Evolutionary conservation across 1,139 yeast genomes (phyloP).

Genomic region (Candida labiduridarum): DNA sequence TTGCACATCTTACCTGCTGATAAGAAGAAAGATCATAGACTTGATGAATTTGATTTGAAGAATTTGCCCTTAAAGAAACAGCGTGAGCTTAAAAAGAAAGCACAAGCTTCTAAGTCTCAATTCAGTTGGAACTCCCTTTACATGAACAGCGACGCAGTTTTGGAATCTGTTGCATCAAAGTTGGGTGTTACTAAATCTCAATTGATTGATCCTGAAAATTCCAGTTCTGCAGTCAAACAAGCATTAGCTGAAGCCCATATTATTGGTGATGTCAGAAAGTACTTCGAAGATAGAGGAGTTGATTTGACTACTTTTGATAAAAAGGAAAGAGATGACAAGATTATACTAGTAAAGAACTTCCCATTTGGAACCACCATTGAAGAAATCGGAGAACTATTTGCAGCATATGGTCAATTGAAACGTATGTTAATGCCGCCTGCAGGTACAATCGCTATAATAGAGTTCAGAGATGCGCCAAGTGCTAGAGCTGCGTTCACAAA

Average conservation of each 20-base stretch:
- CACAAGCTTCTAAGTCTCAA: constrained; percentile 80
- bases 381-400: constrained; percentile 80
- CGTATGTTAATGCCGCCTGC: constrained; percentile 94
- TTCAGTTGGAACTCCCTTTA: constrained; percentile 95
- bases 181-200: constrained; percentile 84
- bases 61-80: constrained; percentile 92
- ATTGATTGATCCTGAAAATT: constrained; percentile 81
- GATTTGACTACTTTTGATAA: constrained; percentile 74
- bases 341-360: constrained; percentile 84
- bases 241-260: constrained; percentile 98
- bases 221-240: constrained; percentile 93
- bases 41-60: constrained; percentile 88
- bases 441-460: constrained; percentile 95
- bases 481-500: constrained; percentile 91
- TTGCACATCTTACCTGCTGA: constrained; percentile 88
- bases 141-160: constrained; percentile 88
- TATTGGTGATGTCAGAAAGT: constrained; percentile 85
- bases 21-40: constrained; percentile 71
- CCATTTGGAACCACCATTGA: constrained; percentile 82
- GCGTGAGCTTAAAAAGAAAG: constrained; percentile 78
- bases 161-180: constrained; percentile 84
- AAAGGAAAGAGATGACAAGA: constrained; percentile 78
- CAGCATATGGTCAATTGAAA: constrained; percentile 76
- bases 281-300: constrained; percentile 82
- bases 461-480: constrained; percentile 78